Evolutionary conservation across 805 yeast species (phyloP).

Genomic region (Hanseniaspora nectarophila): DNA sequence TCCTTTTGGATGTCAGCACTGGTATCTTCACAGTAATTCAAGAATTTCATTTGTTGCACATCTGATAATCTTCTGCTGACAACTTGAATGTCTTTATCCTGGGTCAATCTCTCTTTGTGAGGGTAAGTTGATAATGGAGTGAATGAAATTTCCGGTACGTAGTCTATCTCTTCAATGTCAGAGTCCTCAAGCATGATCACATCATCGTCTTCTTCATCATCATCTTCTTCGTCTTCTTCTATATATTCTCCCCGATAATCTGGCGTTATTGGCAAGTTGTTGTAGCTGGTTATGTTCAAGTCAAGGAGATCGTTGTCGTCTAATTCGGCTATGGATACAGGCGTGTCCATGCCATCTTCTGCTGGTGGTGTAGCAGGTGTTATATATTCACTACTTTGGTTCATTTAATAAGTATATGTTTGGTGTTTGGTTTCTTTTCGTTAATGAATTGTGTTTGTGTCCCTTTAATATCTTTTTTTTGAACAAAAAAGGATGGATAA

Average conservation of each 20-base stretch:
- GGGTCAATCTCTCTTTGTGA: background rate
- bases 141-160: slow-evolving; percentile 9
- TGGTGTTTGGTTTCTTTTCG: background rate
- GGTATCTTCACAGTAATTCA: slow-evolving; percentile 43
- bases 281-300: slow-evolving; percentile 9
- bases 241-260: no score
- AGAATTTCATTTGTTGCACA: slow-evolving; percentile 46
- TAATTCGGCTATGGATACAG: slow-evolving; percentile 11
- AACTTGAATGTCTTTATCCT: background rate
- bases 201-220: background rate
- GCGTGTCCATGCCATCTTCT: slow-evolving; percentile 14
- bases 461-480: no score
- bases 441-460: background rate
- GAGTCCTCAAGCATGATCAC: background rate
- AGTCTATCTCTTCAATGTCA: background rate
- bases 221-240: no score
- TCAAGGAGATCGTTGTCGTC: slow-evolving; percentile 14
- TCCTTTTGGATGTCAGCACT: slow-evolving; percentile 44
- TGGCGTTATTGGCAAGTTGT: slow-evolving; percentile 9
- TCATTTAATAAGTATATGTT: background rate
- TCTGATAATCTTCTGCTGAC: slow-evolving; percentile 28
- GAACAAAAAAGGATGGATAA: no score
- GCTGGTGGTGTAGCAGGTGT: slow-evolving; percentile 15
- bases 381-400: background rate
- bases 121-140: slow-evolving; percentile 12